Evolutionary conservation across 2,329 filamentous ascomycete species (phyloP), one percentile per base, ranked within the genome.

Genomic region (Thielaviopsis punctulata): DNA sequence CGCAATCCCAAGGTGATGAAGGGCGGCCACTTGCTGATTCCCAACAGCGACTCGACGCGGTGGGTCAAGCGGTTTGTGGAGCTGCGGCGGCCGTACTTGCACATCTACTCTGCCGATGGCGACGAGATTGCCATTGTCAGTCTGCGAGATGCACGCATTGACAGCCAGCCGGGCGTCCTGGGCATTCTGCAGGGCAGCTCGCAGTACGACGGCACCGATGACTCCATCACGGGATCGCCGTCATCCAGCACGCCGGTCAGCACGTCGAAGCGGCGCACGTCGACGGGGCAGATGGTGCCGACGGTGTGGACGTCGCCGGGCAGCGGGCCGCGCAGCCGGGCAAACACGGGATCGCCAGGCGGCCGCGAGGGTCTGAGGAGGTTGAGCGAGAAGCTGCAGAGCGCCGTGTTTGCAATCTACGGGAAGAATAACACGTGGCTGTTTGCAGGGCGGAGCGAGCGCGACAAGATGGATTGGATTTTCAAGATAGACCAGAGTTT

Each of bases 381-480:
- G 23, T 67, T 80, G 23, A 77, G 71, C 62, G 74, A 77, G 61
- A 65, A 78, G 65, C 69, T 75, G 65, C 75, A 78, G 60, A 75
- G 79, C 3, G 83, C 84, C 58, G 85, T 96, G 41, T 98, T 95
- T 73, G 92, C 92, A 12, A 79, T 98, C 49, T 98, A 96, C 63
- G 90, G 86, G 43, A 86, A 84, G 55, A 84, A 92, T 64, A 95
- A 95, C 66, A 95, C 89, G 27, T 98, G 89, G 77, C 73, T 98
- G 41, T 96, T 98, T 65, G 86, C 88, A 13, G 86, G 88, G 22
- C 76, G 88, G 54, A 90, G 80, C 60, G 90, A 95, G 69, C 76
- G 82, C 48, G 89, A 95, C 65, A 95, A 95, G 72, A 82, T 89
- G 59, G 92, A 96, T 64, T 98, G 92, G 92, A 95, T 98, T 59